Percentiles rank a stretch among this genome's conserved stretches.
Conservation (phyloP, 305 asterid species). For the Solanum hybrid region DNA sequence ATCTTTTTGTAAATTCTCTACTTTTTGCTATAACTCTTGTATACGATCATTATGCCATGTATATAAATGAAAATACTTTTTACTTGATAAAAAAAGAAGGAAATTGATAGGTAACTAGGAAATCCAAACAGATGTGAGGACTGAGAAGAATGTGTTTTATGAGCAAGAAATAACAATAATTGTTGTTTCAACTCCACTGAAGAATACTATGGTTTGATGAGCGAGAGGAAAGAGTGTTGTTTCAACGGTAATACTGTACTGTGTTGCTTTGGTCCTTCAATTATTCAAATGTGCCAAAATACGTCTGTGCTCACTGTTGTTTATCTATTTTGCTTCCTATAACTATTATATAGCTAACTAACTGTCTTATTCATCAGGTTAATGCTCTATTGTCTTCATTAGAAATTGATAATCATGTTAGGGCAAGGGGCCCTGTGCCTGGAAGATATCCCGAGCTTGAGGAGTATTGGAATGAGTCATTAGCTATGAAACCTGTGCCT, state of each 20-base stretch:
- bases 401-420: constrained; percentile 68
- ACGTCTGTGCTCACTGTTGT: not conserved
- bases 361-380: constrained; percentile 49
- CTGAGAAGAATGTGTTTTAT: not conserved
- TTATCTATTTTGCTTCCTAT: constrained; percentile 3
- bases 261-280: not conserved
- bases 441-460: constrained; percentile 81
- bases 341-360: not conserved
- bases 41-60: not conserved
- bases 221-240: not conserved
- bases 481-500: constrained; percentile 55
- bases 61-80: not conserved
- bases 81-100: not conserved
- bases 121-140: not conserved
- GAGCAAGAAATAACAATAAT: not conserved
- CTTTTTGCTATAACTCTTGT: not conserved
- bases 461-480: constrained; percentile 92
- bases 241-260: not conserved
- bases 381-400: constrained; percentile 79
- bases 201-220: not conserved
- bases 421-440: constrained; percentile 64
- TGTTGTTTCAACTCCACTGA: not conserved
- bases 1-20: not conserved
- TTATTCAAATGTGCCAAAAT: not conserved
- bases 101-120: not conserved